These are phyloP conservation scores for Claviceps paspali DNA, from an alignment of 2,329 filamentous ascomycete species.

Conservation along the genomic window DNA sequence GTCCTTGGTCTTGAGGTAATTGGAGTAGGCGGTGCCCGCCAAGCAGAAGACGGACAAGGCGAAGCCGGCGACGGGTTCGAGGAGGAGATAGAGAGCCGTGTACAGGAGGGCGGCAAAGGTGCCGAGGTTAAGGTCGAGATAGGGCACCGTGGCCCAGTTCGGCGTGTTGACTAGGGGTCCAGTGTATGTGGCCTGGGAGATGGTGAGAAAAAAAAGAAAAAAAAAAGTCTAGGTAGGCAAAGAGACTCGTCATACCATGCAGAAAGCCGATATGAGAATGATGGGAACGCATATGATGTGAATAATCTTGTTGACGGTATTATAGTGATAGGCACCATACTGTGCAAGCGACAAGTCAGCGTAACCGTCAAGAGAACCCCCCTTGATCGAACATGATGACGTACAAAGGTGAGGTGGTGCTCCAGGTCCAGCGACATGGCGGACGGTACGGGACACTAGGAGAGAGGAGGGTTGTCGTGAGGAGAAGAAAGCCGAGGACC, in stretches of 20 bases:
- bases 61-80: constrained; percentile 84
- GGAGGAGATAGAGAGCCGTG: constrained; percentile 68
- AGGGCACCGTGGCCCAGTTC: constrained; percentile 50
- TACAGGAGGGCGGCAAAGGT: constrained; percentile 54
- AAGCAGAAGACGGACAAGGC: constrained; percentile 64
- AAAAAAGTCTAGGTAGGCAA: not conserved
- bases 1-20: constrained; percentile 52
- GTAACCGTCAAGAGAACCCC: not conserved
- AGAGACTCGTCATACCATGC: constrained; percentile 41
- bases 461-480: not conserved
- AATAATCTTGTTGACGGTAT: constrained; percentile 61
- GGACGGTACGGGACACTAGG: constrained; percentile 9
- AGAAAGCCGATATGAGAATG: constrained; percentile 55
- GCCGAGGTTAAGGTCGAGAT: constrained; percentile 50
- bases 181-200: constrained; percentile 40
- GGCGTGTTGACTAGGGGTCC: constrained; percentile 50
- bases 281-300: constrained; percentile 68
- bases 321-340: constrained; percentile 77
- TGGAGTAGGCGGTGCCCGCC: constrained; percentile 56
- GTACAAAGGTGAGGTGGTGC: constrained; percentile 65
- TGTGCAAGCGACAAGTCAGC: constrained; percentile 19
- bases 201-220: constrained; percentile 1
- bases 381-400: not conserved
- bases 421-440: constrained; percentile 61
- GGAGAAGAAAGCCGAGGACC: constrained; percentile 1